Base-by-base conservation (phyloP, 306 rosid genomes). In the Coriaria nepalensis region DNA sequence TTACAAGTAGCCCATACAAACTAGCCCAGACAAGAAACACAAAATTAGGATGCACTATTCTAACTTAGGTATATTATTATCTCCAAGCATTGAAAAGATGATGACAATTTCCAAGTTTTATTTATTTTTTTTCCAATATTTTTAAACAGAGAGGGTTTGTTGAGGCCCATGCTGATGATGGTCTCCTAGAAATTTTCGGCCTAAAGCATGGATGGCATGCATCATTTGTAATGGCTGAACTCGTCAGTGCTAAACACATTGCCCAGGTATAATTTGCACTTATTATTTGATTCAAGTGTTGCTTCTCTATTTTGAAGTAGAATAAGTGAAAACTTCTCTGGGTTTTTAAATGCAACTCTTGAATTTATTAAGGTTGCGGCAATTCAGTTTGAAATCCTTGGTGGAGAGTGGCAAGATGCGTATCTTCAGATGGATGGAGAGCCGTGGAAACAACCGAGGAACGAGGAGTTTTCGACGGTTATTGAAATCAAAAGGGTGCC, bases 191-290 rank as follows among this genome's bases (percentile, higher is more conserved):
- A 76, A 67, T 92, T 53, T 92, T 92, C 70, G 98, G 98, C 43
- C 71, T 92, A 49, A 92, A 92, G 73, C 98, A 92, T 69, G 96
- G 94, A 57, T 92, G 98, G 98, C 98, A 92, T 75, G 96, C 98
- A 48, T 92, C 98, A 0, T 78, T 92, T 57, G 98, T 92, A 36
- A 85, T 92, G 98, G 94, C 80, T 56, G 96, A 92, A 55, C 80
- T 92, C 61, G 82, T 85, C 58, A 58, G 81, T 43, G 98, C 98
- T 8, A 92, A 85, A 64, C 98, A 92, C 69, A 70, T 92, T 39
- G 98, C 94, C 57, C 98, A 92, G 98, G 98, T 90, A 73, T 15
- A 45, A 43, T 20, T 59, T 38, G 39, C 7, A 47, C 6, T 7
- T 40, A 32, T 48, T 55, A 9, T 58, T 10, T 2, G 43, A 14